These are phyloP conservation scores for Rhizoclosmatium sp. DNA, from an alignment of 192 early-diverging fungal genomes.

Conservation along the genomic window DNA sequence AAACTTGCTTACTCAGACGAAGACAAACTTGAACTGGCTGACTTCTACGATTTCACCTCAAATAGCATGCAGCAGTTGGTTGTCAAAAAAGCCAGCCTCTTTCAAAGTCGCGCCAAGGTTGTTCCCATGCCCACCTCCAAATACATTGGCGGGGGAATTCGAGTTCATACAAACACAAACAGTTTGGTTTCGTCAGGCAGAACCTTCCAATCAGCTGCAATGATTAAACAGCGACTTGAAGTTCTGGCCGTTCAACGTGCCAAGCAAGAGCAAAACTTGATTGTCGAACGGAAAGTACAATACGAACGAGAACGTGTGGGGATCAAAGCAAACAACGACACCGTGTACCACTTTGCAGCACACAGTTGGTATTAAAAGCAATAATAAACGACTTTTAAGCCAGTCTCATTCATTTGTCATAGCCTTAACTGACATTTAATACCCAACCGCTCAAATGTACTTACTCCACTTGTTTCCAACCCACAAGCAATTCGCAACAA, in stretches of 20 bases:
- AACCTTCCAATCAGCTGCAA: background rate
- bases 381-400: too few relatives aligned
- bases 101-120: too few relatives aligned
- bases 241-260: background rate
- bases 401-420: too few relatives aligned
- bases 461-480: slow-evolving; percentile 26
- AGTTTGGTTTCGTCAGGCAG: background rate
- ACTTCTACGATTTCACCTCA: slow-evolving; percentile 88
- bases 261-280: slow-evolving; percentile 64
- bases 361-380: too few relatives aligned
- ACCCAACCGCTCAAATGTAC: background rate
- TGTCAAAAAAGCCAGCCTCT: too few relatives aligned
- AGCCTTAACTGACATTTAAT: background rate
- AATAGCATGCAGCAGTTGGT: background rate
- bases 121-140: too few relatives aligned
- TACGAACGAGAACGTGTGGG: background rate
- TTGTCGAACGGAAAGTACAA: slow-evolving; percentile 50
- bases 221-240: background rate
- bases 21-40: slow-evolving; percentile 82
- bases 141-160: background rate
- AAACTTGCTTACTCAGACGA: slow-evolving; percentile 89
- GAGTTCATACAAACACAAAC: background rate
- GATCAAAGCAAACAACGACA: too few relatives aligned
- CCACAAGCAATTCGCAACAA: slow-evolving; percentile 33
- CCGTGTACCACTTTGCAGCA: too few relatives aligned